Percentiles rank a stretch among this genome's conserved stretches.
These are phyloP conservation scores for Talaromyces nanjingensis DNA, from an alignment of 495 filamentous ascomycete genomes.

Conservation along the genomic window DNA sequence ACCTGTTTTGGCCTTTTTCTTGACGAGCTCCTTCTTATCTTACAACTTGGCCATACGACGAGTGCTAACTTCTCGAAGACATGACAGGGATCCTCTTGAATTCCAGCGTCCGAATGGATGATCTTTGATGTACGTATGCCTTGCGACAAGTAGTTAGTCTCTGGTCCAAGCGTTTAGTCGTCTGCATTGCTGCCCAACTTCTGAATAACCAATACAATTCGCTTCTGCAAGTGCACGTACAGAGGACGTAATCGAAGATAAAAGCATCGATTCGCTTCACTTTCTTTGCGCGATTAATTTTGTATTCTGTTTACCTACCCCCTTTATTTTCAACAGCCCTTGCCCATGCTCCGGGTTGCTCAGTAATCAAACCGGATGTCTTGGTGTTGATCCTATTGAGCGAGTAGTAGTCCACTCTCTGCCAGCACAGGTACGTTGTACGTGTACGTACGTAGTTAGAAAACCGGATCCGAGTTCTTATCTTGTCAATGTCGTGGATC, in stretches of 20 bases:
- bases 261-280: neutral
- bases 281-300: neutral
- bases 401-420: neutral
- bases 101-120: neutral
- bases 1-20: neutral
- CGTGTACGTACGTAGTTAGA: neutral
- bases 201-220: constrained; percentile 2
- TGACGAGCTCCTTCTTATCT: neutral
- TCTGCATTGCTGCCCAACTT: constrained; percentile 42
- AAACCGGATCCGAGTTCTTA: neutral
- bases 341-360: neutral
- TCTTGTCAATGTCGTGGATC: neutral
- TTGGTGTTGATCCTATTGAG: neutral
- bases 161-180: neutral
- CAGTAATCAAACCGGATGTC: neutral
- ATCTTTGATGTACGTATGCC: neutral
- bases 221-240: neutral
- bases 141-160: neutral
- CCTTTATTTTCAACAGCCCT: neutral
- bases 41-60: neutral
- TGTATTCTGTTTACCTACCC: neutral
- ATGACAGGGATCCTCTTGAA: neutral
- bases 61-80: constrained; percentile 1
- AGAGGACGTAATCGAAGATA: neutral
- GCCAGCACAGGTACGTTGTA: neutral